Evolutionary conservation across 2,329 filamentous ascomycete genomes (phyloP).

Genomic region (Colletotrichum sp.): DNA sequence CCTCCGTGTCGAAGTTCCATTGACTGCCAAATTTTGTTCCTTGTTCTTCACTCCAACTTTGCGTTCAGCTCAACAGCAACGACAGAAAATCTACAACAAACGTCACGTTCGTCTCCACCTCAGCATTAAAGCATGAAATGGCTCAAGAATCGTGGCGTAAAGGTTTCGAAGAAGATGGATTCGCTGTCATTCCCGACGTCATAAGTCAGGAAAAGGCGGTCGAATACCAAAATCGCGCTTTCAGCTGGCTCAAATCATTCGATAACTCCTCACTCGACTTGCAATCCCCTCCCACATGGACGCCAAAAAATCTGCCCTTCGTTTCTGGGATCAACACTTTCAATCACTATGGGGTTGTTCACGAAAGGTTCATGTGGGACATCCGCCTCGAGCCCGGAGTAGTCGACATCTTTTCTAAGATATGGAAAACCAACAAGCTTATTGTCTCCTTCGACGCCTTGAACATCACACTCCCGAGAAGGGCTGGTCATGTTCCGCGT

Average conservation of each 20-base stretch:
- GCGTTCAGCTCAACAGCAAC: not conserved
- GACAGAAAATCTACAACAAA: not conserved
- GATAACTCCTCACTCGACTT: slow-evolving; percentile 23
- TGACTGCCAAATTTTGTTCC: accelerated
- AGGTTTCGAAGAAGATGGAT: slow-evolving; percentile 42
- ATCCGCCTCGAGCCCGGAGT: slow-evolving; percentile 41
- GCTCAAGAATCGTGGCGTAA: slow-evolving; percentile 33
- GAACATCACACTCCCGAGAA: slow-evolving; percentile 43
- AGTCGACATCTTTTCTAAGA: slow-evolving; percentile 41
- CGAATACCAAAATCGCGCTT: slow-evolving; percentile 34
- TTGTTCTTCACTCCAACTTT: accelerated
- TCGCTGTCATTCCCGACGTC: slow-evolving; percentile 50
- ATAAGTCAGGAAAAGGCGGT: slow-evolving; percentile 44
- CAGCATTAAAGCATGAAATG: not conserved
- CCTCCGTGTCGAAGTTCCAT: accelerated
- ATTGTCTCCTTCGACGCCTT: slow-evolving; percentile 51
- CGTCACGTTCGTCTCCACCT: too few relatives aligned
- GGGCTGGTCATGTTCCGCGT: not conserved
- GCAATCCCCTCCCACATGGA: slow-evolving; percentile 37
- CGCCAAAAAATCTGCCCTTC: slow-evolving; percentile 38
- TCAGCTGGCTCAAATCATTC: slow-evolving; percentile 25
- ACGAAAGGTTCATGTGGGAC: slow-evolving; percentile 47
- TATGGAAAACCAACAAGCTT: slow-evolving; percentile 45
- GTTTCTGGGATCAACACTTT: slow-evolving; percentile 27
- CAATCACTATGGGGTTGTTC: slow-evolving; percentile 33